Conservation (phyloP, 2,329 filamentous ascomycete genomes). For the Ceratocystis colombiana region DNA sequence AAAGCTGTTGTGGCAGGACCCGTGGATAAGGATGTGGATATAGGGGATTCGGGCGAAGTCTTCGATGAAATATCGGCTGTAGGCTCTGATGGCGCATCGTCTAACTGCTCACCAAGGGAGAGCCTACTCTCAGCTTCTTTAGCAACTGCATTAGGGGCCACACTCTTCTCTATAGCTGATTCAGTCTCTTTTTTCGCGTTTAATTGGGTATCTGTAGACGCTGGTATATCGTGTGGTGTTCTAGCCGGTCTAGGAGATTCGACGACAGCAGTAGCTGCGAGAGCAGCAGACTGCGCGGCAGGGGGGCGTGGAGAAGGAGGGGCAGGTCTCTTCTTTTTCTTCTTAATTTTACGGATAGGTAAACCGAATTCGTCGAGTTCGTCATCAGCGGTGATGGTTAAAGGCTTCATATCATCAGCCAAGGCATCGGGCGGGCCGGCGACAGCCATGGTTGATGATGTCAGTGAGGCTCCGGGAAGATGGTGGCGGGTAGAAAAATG, state of each 20-base stretch:
- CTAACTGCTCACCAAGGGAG: not conserved
- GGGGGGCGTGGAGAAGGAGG: constrained; percentile 24
- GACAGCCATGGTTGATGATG: constrained; percentile 2
- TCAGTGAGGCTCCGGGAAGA: constrained; percentile 6
- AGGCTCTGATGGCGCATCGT: not conserved
- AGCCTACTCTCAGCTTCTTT: not conserved
- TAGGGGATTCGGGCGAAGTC: not conserved
- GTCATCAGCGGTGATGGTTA: constrained; percentile 24
- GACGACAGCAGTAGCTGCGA: not conserved
- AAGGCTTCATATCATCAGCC: constrained; percentile 25
- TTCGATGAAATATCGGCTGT: not conserved
- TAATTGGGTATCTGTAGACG: not conserved
- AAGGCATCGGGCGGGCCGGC: not conserved
- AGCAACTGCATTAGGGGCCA: not conserved
- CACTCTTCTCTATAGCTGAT: not conserved
- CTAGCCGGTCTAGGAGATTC: not conserved
- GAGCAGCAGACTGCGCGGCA: not conserved
- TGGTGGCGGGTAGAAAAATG: not conserved
- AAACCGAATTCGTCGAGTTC: constrained; percentile 64
- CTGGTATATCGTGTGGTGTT: too few species aligned
- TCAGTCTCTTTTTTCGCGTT: not conserved
- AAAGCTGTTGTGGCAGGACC: not conserved
- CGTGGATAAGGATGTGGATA: not conserved
- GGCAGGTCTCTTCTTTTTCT: constrained; percentile 27
- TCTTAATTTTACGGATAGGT: constrained; percentile 39